These are phyloP conservation scores for Ustilago loliicola DNA, from an alignment of 1,284 basidiomycete species.

Conservation along the genomic window DNA sequence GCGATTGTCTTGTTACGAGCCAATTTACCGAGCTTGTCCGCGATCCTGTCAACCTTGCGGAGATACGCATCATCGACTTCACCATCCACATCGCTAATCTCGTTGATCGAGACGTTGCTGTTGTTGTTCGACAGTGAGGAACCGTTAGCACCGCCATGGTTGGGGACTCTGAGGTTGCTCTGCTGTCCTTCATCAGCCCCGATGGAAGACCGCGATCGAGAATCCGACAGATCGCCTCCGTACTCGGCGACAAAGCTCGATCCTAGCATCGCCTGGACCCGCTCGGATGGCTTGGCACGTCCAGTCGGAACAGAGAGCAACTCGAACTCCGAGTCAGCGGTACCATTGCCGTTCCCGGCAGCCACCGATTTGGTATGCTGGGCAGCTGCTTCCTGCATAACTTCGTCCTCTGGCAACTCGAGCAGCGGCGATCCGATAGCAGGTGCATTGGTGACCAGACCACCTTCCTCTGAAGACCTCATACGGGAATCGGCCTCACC, in stretches of 20 bases:
- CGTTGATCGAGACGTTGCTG: slow-evolving; percentile 34
- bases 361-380: not conserved
- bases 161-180: slow-evolving; percentile 14
- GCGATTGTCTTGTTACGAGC: slow-evolving; percentile 24
- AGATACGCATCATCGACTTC: slow-evolving; percentile 48
- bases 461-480: slow-evolving; percentile 24
- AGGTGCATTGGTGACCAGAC: not conserved
- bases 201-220: slow-evolving; percentile 15
- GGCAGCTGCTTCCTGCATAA: slow-evolving; percentile 3
- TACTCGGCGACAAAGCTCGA: slow-evolving; percentile 47
- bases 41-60: slow-evolving; percentile 49
- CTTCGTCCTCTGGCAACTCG: slow-evolving; percentile 32
- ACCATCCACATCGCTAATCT: slow-evolving; percentile 43
- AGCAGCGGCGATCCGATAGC: slow-evolving; percentile 31
- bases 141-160: not conserved
- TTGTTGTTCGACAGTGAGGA: slow-evolving; percentile 17
- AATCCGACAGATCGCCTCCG: slow-evolving; percentile 26
- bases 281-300: slow-evolving; percentile 32
- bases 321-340: slow-evolving; percentile 21
- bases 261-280: slow-evolving; percentile 43
- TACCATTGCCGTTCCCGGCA: not conserved
- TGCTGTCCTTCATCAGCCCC: slow-evolving; percentile 18
- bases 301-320: slow-evolving; percentile 16
- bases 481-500: slow-evolving; percentile 22
- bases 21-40: slow-evolving; percentile 46